Percentiles rank a stretch among this genome's conserved stretches.
These are phyloP conservation scores for Aspergillus fumigatus DNA, from an alignment of 2,329 filamentous ascomycete genomes.

Conservation along the genomic window DNA sequence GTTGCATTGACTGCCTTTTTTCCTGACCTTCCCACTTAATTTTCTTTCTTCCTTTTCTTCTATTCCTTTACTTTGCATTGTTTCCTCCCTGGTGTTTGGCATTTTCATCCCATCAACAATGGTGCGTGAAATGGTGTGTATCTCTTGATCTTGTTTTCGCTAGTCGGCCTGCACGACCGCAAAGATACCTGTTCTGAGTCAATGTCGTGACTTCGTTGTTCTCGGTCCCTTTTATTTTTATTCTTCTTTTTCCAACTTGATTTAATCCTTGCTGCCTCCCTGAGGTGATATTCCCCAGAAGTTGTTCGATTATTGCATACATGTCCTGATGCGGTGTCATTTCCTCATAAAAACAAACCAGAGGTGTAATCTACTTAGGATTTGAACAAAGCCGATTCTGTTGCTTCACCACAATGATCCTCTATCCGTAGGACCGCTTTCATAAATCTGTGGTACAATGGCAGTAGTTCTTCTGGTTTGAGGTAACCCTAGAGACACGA, in stretches of 20 bases:
- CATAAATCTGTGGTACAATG: neutral
- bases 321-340: slow-evolving; percentile 11
- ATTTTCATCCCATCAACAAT: slow-evolving; percentile 9
- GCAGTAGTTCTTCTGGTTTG: neutral
- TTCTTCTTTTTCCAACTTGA: slow-evolving; percentile 9
- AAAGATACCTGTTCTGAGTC: slow-evolving; percentile 32
- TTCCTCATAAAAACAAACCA: slow-evolving; percentile 3
- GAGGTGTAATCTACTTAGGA: slow-evolving; percentile 16
- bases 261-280: slow-evolving; percentile 9
- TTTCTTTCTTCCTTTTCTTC: slow-evolving; percentile 1
- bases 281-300: slow-evolving; percentile 13
- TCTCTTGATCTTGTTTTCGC: slow-evolving; percentile 12
- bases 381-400: slow-evolving; percentile 3
- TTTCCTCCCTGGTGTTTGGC: slow-evolving; percentile 4
- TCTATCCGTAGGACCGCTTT: neutral
- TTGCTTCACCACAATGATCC: neutral
- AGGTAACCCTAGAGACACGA: neutral
- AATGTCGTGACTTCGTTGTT: slow-evolving; percentile 12
- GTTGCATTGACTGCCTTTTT: slow-evolving; percentile 17
- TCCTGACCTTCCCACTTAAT: neutral
- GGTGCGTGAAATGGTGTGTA: slow-evolving; percentile 10
- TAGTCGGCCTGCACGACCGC: slow-evolving; percentile 25
- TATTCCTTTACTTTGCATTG: slow-evolving; percentile 4
- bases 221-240: slow-evolving; percentile 11
- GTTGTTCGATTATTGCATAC: slow-evolving; percentile 13